Conservation (phyloP, 73 alveolate species). For the Paramecium pentaurelia region DNA sequence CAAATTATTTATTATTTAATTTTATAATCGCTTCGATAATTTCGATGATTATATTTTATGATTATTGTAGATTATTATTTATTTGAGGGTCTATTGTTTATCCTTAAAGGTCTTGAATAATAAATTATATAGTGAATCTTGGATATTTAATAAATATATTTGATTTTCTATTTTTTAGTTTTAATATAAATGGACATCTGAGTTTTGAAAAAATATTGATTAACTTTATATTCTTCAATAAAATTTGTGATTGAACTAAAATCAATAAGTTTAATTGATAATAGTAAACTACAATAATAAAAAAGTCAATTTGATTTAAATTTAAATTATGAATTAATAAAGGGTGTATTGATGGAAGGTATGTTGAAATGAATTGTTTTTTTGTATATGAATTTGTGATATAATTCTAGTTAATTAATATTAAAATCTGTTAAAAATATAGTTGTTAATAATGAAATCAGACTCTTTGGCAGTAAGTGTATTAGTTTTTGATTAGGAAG, state of each 20-base stretch:
- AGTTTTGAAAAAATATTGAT: too few relatives aligned
- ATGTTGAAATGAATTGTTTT: background rate
- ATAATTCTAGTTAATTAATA: background rate
- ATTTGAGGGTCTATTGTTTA: background rate
- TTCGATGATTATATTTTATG: background rate
- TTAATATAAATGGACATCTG: too few relatives aligned
- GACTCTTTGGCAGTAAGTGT: constrained; percentile 29
- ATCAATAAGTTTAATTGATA: too few relatives aligned
- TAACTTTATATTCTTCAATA: too few relatives aligned
- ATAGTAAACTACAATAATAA: too few relatives aligned
- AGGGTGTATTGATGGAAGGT: background rate
- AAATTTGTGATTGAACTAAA: too few relatives aligned
- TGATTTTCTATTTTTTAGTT: too few relatives aligned
- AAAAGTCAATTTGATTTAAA: background rate
- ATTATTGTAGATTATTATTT: background rate
- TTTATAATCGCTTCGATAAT: background rate
- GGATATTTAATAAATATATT: too few relatives aligned
- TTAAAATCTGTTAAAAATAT: constrained; percentile 38
- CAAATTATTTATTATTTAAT: background rate
- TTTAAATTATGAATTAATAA: background rate
- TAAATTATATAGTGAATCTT: too few relatives aligned
- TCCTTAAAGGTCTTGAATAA: too few relatives aligned
- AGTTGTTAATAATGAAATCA: constrained; percentile 42
- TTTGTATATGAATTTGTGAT: background rate
- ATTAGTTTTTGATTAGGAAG: background rate